Conservation (phyloP, 179 eudicot species). For the Camellia oleifera region DNA sequence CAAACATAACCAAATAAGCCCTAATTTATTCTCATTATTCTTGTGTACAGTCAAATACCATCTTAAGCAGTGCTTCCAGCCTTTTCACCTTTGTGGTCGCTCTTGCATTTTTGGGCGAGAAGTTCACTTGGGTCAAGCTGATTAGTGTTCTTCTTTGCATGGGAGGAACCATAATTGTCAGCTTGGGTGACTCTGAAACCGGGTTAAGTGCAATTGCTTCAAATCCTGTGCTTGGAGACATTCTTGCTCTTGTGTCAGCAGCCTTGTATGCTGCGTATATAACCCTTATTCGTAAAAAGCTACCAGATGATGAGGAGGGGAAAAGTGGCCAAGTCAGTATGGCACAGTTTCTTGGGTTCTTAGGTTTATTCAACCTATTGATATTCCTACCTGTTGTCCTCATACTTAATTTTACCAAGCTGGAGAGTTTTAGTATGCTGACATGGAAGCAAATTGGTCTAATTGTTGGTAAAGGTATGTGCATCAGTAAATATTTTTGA, state of each 20-base stretch:
- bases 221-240: slow-evolving; percentile 77
- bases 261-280: slow-evolving; percentile 82
- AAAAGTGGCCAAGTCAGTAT: slow-evolving; percentile 70
- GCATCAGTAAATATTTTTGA: neutral
- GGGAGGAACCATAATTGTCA: slow-evolving; percentile 94
- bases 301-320: slow-evolving; percentile 79
- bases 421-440: slow-evolving; percentile 56
- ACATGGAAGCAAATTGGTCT: slow-evolving; percentile 71
- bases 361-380: slow-evolving; percentile 79
- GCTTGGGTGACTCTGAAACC: slow-evolving; percentile 75
- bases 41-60: slow-evolving; percentile 78
- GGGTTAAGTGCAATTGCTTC: slow-evolving; percentile 53
- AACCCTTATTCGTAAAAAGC: slow-evolving; percentile 72
- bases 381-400: slow-evolving; percentile 80
- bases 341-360: slow-evolving; percentile 92
- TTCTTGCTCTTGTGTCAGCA: slow-evolving; percentile 68
- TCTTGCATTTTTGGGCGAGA: slow-evolving; percentile 78
- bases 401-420: slow-evolving; percentile 50
- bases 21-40: neutral
- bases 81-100: slow-evolving; percentile 89
- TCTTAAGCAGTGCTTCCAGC: slow-evolving; percentile 90
- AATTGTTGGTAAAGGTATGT: slow-evolving; percentile 83
- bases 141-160: slow-evolving; percentile 91
- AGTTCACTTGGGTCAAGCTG: slow-evolving; percentile 89
- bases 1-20: too few species aligned